A percentile compares a stretch with the other conserved stretches of the same genome.
Evolutionary conservation across 2,329 filamentous ascomycete genomes (phyloP).

Genomic region (Nemania serpens): DNA sequence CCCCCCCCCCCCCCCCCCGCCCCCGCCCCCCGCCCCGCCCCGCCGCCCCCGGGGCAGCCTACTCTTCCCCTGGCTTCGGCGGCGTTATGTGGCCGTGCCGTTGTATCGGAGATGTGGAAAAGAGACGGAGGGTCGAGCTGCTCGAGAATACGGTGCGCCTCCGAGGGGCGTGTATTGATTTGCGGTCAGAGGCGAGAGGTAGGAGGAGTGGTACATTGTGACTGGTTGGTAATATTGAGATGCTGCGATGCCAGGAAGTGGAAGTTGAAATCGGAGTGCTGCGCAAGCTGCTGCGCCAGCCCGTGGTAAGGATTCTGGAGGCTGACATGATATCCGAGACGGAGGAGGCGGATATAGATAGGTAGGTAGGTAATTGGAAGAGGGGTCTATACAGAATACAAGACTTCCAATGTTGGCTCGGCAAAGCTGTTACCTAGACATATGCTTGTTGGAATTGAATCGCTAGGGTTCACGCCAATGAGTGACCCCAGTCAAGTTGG

Average conservation of each 20-base stretch:
- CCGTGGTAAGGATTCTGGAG: constrained; percentile 2
- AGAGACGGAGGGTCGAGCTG: constrained; percentile 51
- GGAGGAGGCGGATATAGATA: background rate
- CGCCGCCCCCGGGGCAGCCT: no score
- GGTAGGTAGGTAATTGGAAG: background rate
- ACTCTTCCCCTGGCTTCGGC: constrained; percentile 93
- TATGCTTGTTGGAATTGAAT: background rate
- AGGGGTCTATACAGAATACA: background rate
- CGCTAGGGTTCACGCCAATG: background rate
- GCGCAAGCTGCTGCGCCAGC: constrained; percentile 17
- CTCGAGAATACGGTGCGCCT: constrained; percentile 12
- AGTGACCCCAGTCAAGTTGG: background rate
- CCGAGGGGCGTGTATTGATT: constrained; percentile 5
- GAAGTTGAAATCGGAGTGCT: background rate
- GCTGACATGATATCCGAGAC: constrained; percentile 16
- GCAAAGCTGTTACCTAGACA: background rate
- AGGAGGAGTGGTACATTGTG: background rate
- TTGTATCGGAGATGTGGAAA: constrained; percentile 65
- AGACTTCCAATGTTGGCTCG: background rate
- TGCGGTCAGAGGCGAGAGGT: background rate
- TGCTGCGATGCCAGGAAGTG: constrained; percentile 9
- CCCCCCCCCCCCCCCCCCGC: no score
- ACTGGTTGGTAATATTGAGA: constrained; percentile 3
- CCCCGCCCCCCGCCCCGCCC: no score
- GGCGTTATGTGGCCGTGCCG: constrained; percentile 80